Evolutionary conservation across 495 filamentous ascomycete genomes (phyloP).

Genomic region (Staphylotrichum longicolle): DNA sequence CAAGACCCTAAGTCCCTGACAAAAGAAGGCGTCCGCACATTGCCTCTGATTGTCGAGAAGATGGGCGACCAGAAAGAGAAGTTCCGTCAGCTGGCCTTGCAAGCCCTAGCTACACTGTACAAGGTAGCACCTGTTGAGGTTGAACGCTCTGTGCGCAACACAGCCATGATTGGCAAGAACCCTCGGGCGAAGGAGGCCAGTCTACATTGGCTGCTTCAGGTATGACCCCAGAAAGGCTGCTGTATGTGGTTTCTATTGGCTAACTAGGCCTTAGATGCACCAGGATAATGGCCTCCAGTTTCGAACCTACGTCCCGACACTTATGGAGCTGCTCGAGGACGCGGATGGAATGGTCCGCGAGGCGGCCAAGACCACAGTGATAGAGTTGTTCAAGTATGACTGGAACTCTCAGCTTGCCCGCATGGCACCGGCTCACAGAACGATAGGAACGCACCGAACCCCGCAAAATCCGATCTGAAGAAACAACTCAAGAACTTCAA

Average conservation of each 20-base stretch:
- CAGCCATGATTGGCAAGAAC: conserved; percentile 74
- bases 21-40: conserved; percentile 60
- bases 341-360: conserved; percentile 84
- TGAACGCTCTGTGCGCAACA: conserved; percentile 75
- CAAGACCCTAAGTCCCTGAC: conserved; percentile 72
- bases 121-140: conserved; percentile 64
- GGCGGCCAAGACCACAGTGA: conserved; percentile 71
- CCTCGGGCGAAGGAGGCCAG: conserved; percentile 76
- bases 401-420: background rate
- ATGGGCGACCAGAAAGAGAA: conserved; percentile 88
- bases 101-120: conserved; percentile 74
- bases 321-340: conserved; percentile 86
- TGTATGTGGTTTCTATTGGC: conserved; percentile 3
- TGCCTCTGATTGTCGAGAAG: conserved; percentile 77
- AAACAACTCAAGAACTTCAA: conserved; percentile 72
- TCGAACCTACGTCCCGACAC: conserved; percentile 71
- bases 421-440: conserved; percentile 17
- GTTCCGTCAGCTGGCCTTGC: conserved; percentile 64
- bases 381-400: conserved; percentile 77
- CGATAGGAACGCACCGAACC: conserved; percentile 67
- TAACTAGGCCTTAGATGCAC: conserved; percentile 60
- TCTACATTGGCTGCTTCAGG: conserved; percentile 79
- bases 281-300: conserved; percentile 74
- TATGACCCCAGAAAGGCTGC: conserved; percentile 27
- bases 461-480: conserved; percentile 85